phyloP scores from a whole-genome alignment of 2,329 filamentous ascomycete species.

The Fusarium secorum region DNA sequence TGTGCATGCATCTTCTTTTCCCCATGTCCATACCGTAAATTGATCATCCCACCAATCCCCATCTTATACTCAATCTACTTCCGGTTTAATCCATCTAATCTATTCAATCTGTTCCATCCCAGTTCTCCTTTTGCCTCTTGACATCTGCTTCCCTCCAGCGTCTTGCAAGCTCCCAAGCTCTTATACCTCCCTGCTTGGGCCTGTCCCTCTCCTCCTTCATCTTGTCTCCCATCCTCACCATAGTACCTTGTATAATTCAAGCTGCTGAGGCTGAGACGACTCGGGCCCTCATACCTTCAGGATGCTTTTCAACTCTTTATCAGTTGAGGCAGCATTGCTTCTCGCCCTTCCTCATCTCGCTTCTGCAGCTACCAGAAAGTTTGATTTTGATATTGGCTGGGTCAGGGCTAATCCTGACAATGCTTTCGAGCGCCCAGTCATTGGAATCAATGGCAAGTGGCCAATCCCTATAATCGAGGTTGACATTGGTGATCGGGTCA shows the following conservation, averaged over 20 bases:
- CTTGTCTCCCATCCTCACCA: background rate
- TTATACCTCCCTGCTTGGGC: conserved; percentile 1
- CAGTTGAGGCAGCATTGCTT: conserved; percentile 27
- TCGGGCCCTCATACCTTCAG: background rate
- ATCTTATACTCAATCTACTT: background rate
- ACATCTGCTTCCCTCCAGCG: background rate
- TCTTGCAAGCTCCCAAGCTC: conserved; percentile 8
- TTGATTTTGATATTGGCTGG: conserved; percentile 77
- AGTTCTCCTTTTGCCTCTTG: background rate
- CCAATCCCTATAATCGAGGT: conserved; percentile 73
- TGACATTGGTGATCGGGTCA: conserved; percentile 66
- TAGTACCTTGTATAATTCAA: background rate
- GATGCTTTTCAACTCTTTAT: conserved; percentile 29
- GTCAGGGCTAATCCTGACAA: conserved; percentile 76
- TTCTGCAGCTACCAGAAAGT: conserved; percentile 56
- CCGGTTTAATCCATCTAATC: conserved; percentile 15
- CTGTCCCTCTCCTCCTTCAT: background rate
- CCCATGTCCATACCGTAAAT: background rate
- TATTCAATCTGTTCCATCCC: conserved; percentile 18
- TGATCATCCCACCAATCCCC: conserved; percentile 14
- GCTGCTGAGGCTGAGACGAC: conserved; percentile 13
- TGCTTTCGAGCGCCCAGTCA: conserved; percentile 65
- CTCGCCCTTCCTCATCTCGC: conserved; percentile 31
- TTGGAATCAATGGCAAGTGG: conserved; percentile 81
- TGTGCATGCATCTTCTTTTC: background rate